Evolutionary conservation across 2,329 filamentous ascomycete species (phyloP), one percentile per base, ranked within the genome.

Genomic region (Sporothrix phasma): DNA sequence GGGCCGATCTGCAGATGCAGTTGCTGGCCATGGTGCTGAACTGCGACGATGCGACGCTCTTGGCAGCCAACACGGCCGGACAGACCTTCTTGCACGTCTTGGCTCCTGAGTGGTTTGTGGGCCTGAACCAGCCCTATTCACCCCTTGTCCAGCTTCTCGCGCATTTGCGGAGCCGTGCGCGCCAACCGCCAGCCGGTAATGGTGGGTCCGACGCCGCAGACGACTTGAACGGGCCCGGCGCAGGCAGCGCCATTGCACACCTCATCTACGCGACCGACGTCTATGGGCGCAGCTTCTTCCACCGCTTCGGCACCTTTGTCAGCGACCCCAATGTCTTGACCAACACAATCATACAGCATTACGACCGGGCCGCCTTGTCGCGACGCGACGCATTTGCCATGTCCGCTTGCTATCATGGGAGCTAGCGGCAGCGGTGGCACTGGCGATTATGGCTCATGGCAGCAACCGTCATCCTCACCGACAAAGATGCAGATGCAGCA

Each of bases 271-370:
- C 71, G 1, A 71, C 72, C 15, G 82, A 85, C 66, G 70, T 75
- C 43, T 84, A 82, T 66, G 82, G 82, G 0, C 80, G 82, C 45
- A 83, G 76, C 5, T 75, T 81, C 51, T 81, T 82, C 34, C 82
- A 85, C 67, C 71, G 77, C 3, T 71, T 80, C 0, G 65, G 70
- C 22, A 70, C 72, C 3, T 69, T 71, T 17, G 63, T 76, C 34
- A 67, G 68, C 26, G 70, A 71, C 49, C 63, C 64, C 2, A 71
- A 71, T 51, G 71, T 70, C 15, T 73, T 72, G 29, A 71, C 73
- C 2, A 68, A 70, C n/a, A 66, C 79, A 1, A 68, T 79, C 3
- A 69, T 79, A 11, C 72, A 72, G 6, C 66, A 70, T 1, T 76
- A 76, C 59, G 69, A 76, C 26, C 65, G 70, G 0, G 60, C 70